Conservation (phyloP, 176 grass and related monocot genomes). For the Oryza glumipatula region DNA sequence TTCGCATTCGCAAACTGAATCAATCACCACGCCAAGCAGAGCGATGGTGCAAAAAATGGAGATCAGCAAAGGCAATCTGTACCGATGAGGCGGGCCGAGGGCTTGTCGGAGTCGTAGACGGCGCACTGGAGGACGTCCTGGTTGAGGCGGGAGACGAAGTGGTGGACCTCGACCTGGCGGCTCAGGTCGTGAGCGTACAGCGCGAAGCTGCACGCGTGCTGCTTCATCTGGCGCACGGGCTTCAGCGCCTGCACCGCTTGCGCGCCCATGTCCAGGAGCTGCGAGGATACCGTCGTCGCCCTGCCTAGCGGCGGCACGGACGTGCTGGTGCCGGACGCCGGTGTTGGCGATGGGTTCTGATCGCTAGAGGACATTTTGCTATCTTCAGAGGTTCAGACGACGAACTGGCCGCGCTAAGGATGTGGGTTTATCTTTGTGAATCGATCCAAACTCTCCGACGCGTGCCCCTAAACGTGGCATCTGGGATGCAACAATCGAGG, state of each 20-base stretch:
- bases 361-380: conserved; percentile 68
- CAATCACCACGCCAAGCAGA: not conserved
- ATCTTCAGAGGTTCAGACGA: not conserved
- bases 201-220: conserved; percentile 84
- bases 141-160: conserved; percentile 71
- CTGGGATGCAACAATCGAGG: conserved; percentile 17
- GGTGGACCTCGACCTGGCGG: conserved; percentile 85
- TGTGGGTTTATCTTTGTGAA: conserved; percentile 4
- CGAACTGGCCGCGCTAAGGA: not conserved
- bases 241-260: conserved; percentile 60
- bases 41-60: too few relatives aligned
- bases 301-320: conserved; percentile 42
- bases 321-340: not conserved
- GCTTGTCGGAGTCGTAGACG: conserved; percentile 77
- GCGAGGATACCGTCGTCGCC: conserved; percentile 47
- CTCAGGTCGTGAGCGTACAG: conserved; percentile 65
- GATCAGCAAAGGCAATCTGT: not conserved
- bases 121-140: conserved; percentile 90
- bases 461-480: conserved; percentile 55
- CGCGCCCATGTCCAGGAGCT: conserved; percentile 57
- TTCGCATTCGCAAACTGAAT: too few relatives aligned
- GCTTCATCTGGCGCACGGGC: conserved; percentile 82
- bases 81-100: conserved; percentile 73
- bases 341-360: conserved; percentile 36
- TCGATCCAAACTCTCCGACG: conserved; percentile 16